Evolutionary conservation across 179 eudicot species (phyloP).

Genomic region (Gypsophila paniculata): DNA sequence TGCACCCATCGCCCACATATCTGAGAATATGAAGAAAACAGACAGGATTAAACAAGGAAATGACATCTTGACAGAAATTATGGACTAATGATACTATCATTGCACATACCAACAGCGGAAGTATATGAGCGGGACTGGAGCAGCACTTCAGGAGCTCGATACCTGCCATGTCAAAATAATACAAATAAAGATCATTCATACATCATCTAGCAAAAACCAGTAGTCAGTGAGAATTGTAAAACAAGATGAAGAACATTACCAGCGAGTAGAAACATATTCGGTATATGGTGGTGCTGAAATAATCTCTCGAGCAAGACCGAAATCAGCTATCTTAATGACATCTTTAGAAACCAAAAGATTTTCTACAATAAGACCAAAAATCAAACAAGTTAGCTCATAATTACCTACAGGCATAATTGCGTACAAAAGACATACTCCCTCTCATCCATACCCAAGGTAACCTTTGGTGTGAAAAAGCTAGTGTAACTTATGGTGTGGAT

Average conservation of each 20-base stretch:
- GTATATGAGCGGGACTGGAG: conserved; percentile 75
- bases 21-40: conserved; percentile 31
- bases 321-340: conserved; percentile 76
- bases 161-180: conserved; percentile 50
- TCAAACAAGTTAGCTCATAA: too few species aligned
- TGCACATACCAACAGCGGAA: conserved; percentile 85
- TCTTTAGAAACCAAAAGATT: conserved; percentile 73
- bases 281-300: conserved; percentile 68
- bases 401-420: too few species aligned
- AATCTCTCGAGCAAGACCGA: conserved; percentile 89
- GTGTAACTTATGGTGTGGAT: neutral
- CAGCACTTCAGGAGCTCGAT: conserved; percentile 98
- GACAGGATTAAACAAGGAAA: conserved; percentile 10
- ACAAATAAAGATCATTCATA: neutral
- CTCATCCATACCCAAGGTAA: too few species aligned
- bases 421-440: neutral
- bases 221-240: neutral
- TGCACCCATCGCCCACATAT: conserved; percentile 99
- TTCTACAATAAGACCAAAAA: conserved; percentile 53
- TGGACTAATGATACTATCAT: neutral
- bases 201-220: neutral
- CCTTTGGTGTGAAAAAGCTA: too few species aligned
- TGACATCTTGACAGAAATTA: neutral
- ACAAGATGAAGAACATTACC: conserved; percentile 37
- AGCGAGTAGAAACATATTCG: conserved; percentile 91